Base-by-base conservation (phyloP, 331 rosid species). In the Rosa hybrid region DNA sequence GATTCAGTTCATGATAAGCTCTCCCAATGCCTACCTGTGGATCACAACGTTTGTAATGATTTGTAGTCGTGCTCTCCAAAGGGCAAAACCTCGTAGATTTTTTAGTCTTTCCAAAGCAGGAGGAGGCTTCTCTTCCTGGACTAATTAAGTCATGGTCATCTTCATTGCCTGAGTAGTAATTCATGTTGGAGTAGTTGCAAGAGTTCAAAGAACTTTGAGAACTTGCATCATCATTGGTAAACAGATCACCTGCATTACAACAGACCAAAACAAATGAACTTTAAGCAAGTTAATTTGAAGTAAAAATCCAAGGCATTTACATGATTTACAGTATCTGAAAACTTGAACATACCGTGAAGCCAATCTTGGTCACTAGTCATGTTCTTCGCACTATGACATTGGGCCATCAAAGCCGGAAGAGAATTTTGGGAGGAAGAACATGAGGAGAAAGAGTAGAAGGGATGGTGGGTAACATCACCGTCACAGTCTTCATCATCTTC, bases 1-100 rank as follows among this genome's bases (percentile, higher is more conserved):
- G 46, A 65, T 77, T 78, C 49, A 56, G 16, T 30, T 25, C 53
- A 5, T 27, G 44, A 38, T 39, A 17, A 44, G 56, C 79, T 30
- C 74, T 77, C 27, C 76, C 54, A 48, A 59, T 27, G 48, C 72
- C 68, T 38, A 18, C 49, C 23, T 30, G 78, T 11, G 59, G 39
- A 39, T 64, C 42, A 78, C 77, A 30, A 3, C 71, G 78, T 39
- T 80, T 84, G n/a, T 41, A 54, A 42, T 39, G 74, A 68, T 84
- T 82, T 72, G 77, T 56, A 5, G 74, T 82, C 64, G 63, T 49
- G 51, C 78, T 86, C 21, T 87, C 80, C 44, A 68, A 25, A 54
- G 98, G 98, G 76, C 91, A 86, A 80, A 94, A 92, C 68, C 98
- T 84, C 18, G 91, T 81, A 21, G 81, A 78, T 60, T 83, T 74